A percentile compares a stretch with the other conserved stretches of the same genome.
Evolutionary conservation across 345 rosid species (phyloP).

Genomic region (Mallotus nudiflorus): DNA sequence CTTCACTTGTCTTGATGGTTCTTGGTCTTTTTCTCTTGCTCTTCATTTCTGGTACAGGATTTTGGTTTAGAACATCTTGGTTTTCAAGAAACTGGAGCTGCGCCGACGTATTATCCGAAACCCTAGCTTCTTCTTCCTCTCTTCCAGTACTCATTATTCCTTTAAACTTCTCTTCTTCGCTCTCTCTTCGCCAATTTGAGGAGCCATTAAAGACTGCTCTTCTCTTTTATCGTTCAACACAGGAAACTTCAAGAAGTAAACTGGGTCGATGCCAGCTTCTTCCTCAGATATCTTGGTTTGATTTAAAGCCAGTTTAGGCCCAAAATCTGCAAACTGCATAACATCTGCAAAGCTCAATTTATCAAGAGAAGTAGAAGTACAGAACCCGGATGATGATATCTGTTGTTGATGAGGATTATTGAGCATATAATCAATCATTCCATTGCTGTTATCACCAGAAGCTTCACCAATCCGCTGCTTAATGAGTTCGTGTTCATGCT

Average conservation of each 20-base stretch:
- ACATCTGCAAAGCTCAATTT: conserved; percentile 78
- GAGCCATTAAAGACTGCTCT: conserved; percentile 34
- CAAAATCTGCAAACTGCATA: conserved; percentile 88
- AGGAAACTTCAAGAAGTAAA: conserved; percentile 82
- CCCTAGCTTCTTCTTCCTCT: conserved; percentile 54
- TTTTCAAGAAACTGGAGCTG: conserved; percentile 54
- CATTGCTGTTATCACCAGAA: conserved; percentile 32
- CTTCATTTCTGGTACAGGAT: conserved; percentile 39
- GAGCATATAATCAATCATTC: conserved; percentile 64
- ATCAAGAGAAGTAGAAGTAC: conserved; percentile 55
- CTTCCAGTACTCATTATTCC: conserved; percentile 4
- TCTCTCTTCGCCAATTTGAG: conserved; percentile 28
- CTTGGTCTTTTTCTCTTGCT: conserved; percentile 80
- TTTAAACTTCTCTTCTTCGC: conserved; percentile 24
- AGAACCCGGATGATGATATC: conserved; percentile 39
- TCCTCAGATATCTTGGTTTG: conserved; percentile 57
- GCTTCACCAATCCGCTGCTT: conserved; percentile 33
- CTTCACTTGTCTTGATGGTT: conserved; percentile 74
- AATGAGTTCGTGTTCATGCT: conserved; percentile 13
- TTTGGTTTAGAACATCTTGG: conserved; percentile 31
- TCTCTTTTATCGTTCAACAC: conserved; percentile 58
- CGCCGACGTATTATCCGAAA: conserved; percentile 46
- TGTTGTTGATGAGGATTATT: conserved; percentile 43
- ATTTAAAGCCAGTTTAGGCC: conserved; percentile 69
- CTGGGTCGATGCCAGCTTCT: conserved; percentile 72